Conservation (phyloP, 768 basidiomycete species). For the Plicaturopsis crispa region DNA sequence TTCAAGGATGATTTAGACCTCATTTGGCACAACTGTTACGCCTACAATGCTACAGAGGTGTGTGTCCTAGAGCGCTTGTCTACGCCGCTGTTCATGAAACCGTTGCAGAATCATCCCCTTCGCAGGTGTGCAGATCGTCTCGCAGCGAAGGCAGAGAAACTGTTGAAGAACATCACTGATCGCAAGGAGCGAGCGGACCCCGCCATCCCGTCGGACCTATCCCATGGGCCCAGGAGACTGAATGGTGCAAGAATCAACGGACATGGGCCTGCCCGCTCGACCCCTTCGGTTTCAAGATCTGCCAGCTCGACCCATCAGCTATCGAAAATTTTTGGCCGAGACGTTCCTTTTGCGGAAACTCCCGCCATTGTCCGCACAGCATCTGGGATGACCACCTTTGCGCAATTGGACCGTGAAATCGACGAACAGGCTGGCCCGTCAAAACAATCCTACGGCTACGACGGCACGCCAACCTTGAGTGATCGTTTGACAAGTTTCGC, state of each 20-base stretch:
- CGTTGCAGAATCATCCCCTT: conserved; percentile 74
- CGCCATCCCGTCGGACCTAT: conserved; percentile 41
- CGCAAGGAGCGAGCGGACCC: conserved; percentile 75
- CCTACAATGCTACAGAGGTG: conserved; percentile 88
- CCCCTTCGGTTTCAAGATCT: conserved; percentile 20
- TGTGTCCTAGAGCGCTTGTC: conserved; percentile 19
- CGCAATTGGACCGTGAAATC: conserved; percentile 48
- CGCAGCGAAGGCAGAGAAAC: conserved; percentile 74
- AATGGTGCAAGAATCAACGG: background rate
- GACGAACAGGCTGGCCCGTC: conserved; percentile 16
- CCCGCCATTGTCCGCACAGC: conserved; percentile 65
- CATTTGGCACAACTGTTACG: conserved; percentile 94
- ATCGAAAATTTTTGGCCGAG: conserved; percentile 18
- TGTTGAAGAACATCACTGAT: conserved; percentile 87
- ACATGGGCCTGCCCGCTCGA: conserved; percentile 4
- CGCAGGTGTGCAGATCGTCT: conserved; percentile 76
- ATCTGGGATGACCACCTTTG: conserved; percentile 66
- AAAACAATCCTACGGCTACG: conserved; percentile 7
- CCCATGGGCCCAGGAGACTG: background rate
- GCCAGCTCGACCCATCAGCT: conserved; percentile 11
- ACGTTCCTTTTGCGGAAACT: conserved; percentile 54
- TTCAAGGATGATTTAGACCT: conserved; percentile 93
- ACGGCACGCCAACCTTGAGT: conserved; percentile 7
- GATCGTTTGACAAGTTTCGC: conserved; percentile 15
- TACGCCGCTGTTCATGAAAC: conserved; percentile 1